Evolutionary conservation across 352 stramenopile species (phyloP), one percentile per base, ranked within the genome.

Genomic region (Globisporangium cederbergense): DNA sequence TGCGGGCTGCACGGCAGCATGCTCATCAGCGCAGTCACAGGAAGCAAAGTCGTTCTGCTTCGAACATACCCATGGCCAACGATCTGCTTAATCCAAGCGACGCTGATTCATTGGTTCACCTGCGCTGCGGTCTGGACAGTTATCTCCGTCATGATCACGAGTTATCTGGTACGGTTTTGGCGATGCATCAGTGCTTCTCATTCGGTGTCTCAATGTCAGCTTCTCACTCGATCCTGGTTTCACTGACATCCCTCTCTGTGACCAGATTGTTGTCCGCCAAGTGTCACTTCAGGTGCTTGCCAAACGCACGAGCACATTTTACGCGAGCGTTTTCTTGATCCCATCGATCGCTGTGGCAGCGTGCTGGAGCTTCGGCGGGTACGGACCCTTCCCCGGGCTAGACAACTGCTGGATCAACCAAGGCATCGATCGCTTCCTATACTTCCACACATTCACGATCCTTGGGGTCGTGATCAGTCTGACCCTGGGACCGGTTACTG

Each of bases 381-480:
- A 74, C 28, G 67, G 67, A 4, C 71, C 71, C 34, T 77, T 74
- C 34, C 64, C 60, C 22, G 71, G 67, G 4, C 67, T 75, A 32
- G 67, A 78, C 57, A 75, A 73, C 32, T 78, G 71, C 62, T 78
- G 67, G 71, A 75, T 78, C 58, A 58, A 67, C n/a, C 64, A 64
- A 8, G 65, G 61, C n/a, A 42, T 64, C 14, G 68, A 68, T 14
- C 71, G 71, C 50, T 57, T 78, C 5, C 45, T 78, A 2, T 75
- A 73, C 56, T 78, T 75, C 34, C 68, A 75, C 51, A 73, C 65
- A 28, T 75, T 78, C 56, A 78, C 68, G 14, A 34, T 75, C 61
- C 54, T 64, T 43, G 53, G 66, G n/a, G 51, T 75, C 25, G 63
- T 62, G 14, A 57, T 71, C 49, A 51, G 53, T 18, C 50, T 75